Conservation (phyloP, 2,329 filamentous ascomycete genomes). For the Trichoderma semiorbis region DNA sequence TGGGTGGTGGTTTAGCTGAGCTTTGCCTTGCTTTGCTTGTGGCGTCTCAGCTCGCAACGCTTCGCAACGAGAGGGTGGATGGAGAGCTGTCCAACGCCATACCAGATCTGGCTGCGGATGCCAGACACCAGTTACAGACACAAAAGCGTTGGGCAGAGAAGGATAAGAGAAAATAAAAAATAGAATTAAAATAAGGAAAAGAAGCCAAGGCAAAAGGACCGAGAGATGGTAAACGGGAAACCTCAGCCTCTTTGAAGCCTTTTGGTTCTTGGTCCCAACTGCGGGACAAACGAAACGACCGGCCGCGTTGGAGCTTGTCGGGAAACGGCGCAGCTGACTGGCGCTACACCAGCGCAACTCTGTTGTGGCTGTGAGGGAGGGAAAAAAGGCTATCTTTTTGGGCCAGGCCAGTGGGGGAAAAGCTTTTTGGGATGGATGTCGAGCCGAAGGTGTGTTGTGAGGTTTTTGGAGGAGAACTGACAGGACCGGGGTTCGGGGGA, state of each 20-base stretch:
- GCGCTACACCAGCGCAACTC: conserved; percentile 1
- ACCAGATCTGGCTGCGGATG: conserved; percentile 18
- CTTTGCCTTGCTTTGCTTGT: neutral
- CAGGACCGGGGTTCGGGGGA: neutral
- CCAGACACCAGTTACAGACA: neutral
- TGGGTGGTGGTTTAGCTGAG: neutral
- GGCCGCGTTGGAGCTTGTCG: neutral
- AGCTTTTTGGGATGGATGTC: neutral
- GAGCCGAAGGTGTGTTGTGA: neutral
- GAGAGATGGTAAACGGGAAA: neutral
- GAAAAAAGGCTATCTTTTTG: conserved; percentile 5
- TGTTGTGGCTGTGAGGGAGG: conserved; percentile 11
- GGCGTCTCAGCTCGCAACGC: conserved; percentile 5
- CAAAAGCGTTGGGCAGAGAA: neutral
- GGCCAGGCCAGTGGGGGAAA: neutral
- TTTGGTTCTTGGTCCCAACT: neutral
- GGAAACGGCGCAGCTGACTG: conserved; percentile 17
- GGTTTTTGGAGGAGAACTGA: neutral
- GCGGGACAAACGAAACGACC: neutral
- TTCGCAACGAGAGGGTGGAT: conserved; percentile 6
- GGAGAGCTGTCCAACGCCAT: conserved; percentile 19
- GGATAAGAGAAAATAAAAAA: neutral
- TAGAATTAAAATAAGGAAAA: neutral
- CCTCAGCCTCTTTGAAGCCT: neutral
- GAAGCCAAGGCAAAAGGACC: neutral